phyloP scores from a whole-genome alignment of 2,329 filamentous ascomycete genomes.

The Berkeleyomyces basicola region DNA sequence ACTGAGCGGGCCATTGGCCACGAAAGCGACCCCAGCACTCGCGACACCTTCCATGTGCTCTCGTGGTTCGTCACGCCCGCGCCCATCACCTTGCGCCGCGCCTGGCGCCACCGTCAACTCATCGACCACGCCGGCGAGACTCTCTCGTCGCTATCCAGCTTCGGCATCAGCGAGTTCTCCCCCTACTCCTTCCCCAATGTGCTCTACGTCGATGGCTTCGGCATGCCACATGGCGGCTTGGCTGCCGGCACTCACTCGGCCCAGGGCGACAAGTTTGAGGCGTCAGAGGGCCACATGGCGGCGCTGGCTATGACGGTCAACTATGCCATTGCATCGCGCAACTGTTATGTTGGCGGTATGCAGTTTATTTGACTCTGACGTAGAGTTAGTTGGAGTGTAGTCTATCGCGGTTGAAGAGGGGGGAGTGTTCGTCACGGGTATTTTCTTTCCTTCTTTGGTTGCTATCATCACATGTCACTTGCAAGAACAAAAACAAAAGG shows the following conservation, averaged over 20 bases:
- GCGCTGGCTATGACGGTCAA: constrained; percentile 13
- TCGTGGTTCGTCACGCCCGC: constrained; percentile 7
- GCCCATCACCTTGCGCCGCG: not conserved
- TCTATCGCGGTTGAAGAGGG: too few species aligned
- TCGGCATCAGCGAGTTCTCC: constrained; percentile 11
- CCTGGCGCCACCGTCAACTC: constrained; percentile 1
- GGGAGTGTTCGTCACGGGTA: not conserved
- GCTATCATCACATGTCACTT: not conserved
- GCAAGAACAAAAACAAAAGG: too few species aligned
- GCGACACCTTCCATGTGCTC: constrained; percentile 5
- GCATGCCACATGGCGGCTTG: constrained; percentile 5
- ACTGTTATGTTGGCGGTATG: constrained; percentile 10
- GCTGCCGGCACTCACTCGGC: constrained; percentile 1
- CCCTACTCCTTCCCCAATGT: constrained; percentile 14
- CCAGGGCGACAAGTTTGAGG: constrained; percentile 5
- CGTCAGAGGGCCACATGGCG: constrained; percentile 9
- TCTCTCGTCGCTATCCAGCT: constrained; percentile 10
- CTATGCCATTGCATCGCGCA: constrained; percentile 10
- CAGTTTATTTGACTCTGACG: not conserved
- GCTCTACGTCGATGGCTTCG: constrained; percentile 12
- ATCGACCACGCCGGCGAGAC: constrained; percentile 5
- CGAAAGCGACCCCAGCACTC: not conserved
- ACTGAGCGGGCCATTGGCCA: constrained; percentile 5
- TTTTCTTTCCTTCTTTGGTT: not conserved
- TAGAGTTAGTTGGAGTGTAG: not conserved